Percentiles rank a stretch among this genome's conserved stretches.
Conservation (phyloP, 495 filamentous ascomycete species). For the Talaromyces trachyspermus region DNA sequence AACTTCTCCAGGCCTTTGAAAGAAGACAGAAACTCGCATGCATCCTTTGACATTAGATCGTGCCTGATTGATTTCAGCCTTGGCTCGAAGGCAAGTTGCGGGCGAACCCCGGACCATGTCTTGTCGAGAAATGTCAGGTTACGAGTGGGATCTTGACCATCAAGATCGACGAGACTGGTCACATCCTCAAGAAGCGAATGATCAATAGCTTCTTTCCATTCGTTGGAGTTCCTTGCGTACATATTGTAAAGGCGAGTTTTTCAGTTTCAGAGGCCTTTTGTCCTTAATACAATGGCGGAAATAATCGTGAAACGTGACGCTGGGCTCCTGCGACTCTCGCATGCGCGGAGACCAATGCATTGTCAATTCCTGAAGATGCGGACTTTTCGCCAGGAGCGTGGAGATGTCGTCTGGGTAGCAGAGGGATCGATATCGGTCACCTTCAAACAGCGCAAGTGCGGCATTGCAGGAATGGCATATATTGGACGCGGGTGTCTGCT, state of each 20-base stretch:
- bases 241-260: conserved; percentile 50
- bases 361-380: conserved; percentile 45
- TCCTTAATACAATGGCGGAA: conserved; percentile 47
- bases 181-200: conserved; percentile 36
- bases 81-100: conserved; percentile 22
- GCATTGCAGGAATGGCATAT: conserved; percentile 50
- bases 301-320: conserved; percentile 44
- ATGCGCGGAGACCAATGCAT: conserved; percentile 58
- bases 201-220: conserved; percentile 36
- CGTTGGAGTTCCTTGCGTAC: conserved; percentile 44
- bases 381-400: conserved; percentile 43
- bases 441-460: conserved; percentile 44
- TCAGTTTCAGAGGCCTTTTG: conserved; percentile 36
- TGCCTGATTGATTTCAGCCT: conserved; percentile 37
- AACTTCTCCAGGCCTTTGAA: conserved; percentile 36
- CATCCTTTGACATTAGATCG: conserved; percentile 33
- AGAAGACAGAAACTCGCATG: conserved; percentile 29
- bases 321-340: conserved; percentile 50
- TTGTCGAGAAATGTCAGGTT: conserved; percentile 50
- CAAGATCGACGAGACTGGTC: conserved; percentile 41
- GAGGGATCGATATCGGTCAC: conserved; percentile 56
- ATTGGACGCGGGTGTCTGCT: conserved; percentile 51
- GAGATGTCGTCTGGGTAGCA: conserved; percentile 61
- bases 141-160: conserved; percentile 28
- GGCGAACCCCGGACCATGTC: conserved; percentile 33